A percentile compares a stretch with the other conserved stretches of the same genome.
Conservation (phyloP, 805 yeast genomes). For the Saturnispora mendoncae region DNA sequence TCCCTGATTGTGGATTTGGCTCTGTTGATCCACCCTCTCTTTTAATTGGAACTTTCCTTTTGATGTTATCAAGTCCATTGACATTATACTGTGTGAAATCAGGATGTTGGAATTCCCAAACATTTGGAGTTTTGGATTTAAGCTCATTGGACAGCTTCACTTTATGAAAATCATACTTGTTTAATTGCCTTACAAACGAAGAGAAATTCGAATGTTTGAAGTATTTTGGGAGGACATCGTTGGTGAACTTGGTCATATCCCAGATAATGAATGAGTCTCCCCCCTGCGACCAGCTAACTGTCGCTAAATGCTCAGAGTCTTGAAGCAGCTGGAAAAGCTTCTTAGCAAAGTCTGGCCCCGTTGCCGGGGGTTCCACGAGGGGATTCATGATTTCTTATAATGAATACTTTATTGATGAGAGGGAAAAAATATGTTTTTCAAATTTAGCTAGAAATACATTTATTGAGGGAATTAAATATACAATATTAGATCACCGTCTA, state of each 20-base stretch:
- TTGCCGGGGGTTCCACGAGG: neutral
- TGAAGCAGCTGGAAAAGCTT: slow-evolving; percentile 79
- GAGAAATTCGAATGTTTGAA: slow-evolving; percentile 95
- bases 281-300: slow-evolving; percentile 78
- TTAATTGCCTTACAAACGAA: slow-evolving; percentile 87
- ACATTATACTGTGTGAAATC: slow-evolving; percentile 69
- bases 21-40: slow-evolving; percentile 16
- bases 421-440: too few species aligned
- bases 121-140: slow-evolving; percentile 55
- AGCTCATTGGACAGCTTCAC: slow-evolving; percentile 64
- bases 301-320: slow-evolving; percentile 60
- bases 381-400: neutral
- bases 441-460: too few species aligned
- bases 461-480: too few species aligned
- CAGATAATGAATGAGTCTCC: slow-evolving; percentile 85
- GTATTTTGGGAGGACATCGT: slow-evolving; percentile 79
- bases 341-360: slow-evolving; percentile 55
- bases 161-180: slow-evolving; percentile 96
- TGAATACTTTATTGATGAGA: too few species aligned
- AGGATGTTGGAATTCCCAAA: slow-evolving; percentile 93
- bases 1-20: neutral
- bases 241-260: slow-evolving; percentile 86
- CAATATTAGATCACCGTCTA: too few species aligned
- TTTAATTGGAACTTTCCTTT: slow-evolving; percentile 61
- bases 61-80: slow-evolving; percentile 78